phyloP scores from a whole-genome alignment of 2,329 filamentous ascomycete species.

The Pseudogymnoascus verrucosus region DNA sequence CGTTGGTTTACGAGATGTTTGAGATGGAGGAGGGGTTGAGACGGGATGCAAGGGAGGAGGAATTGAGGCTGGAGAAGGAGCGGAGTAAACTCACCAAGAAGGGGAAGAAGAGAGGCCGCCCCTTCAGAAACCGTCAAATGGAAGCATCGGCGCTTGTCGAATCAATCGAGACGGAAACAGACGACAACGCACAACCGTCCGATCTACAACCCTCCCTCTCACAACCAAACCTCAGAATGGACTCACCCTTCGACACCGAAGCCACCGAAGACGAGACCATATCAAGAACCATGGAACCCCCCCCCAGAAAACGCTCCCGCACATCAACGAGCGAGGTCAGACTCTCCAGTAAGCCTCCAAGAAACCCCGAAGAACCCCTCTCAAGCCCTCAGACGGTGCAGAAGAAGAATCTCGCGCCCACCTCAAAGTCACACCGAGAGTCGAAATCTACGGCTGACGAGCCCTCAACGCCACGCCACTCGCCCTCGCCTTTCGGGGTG shows the following conservation, averaged over 20 bases:
- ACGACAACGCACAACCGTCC: not conserved
- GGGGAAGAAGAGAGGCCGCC: not conserved
- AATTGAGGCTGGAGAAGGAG: not conserved
- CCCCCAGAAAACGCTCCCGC: not conserved
- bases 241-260: not conserved
- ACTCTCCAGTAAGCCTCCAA: not conserved
- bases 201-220: not conserved
- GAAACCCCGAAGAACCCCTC: not conserved
- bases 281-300: not conserved
- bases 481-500: not conserved
- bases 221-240: not conserved
- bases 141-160: not conserved
- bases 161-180: not conserved
- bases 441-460: not conserved
- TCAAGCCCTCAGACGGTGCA: not conserved
- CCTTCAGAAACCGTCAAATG: not conserved
- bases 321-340: not conserved
- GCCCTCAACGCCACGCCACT: not conserved
- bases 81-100: not conserved
- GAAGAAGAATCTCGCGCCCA: not conserved
- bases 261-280: not conserved
- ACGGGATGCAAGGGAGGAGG: not conserved
- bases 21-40: conserved; percentile 32
- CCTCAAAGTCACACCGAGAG: not conserved
- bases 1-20: conserved; percentile 47